Conservation (phyloP, 1,139 yeast species). For the Candida tunisiensis region DNA sequence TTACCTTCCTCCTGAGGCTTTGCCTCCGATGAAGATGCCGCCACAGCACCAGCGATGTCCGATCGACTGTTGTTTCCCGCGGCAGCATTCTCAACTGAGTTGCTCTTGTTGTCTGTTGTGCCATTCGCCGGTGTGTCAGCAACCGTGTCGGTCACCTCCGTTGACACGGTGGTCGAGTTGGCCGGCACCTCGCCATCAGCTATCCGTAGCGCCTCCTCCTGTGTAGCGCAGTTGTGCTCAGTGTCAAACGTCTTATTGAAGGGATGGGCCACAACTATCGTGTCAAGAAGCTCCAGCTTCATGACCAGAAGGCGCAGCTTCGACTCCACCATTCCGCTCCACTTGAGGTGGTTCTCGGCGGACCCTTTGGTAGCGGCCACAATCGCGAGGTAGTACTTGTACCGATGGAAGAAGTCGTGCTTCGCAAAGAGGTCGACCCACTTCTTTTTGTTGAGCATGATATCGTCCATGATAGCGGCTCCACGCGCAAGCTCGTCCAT, state of each 20-base stretch:
- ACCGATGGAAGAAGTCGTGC: constrained; percentile 66
- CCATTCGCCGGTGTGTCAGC: background rate
- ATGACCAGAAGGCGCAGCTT: constrained; percentile 65
- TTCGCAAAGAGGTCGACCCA: constrained; percentile 68
- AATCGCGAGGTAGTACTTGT: constrained; percentile 74
- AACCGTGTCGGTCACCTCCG: constrained; percentile 7
- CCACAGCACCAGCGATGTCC: too few species aligned
- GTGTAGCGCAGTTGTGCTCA: constrained; percentile 34
- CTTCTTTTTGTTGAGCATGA: constrained; percentile 38
- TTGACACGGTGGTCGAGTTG: constrained; percentile 35
- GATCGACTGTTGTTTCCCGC: too few species aligned
- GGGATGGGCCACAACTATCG: constrained; percentile 78
- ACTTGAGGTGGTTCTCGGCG: constrained; percentile 68
- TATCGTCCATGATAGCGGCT: constrained; percentile 49
- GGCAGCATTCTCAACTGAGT: too few species aligned
- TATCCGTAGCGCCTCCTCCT: constrained; percentile 35
- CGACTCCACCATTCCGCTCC: constrained; percentile 90
- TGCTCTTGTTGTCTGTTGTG: background rate
- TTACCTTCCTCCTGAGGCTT: constrained; percentile 10
- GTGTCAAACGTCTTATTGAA: constrained; percentile 62
- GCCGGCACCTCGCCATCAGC: constrained; percentile 29
- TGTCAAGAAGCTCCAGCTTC: constrained; percentile 61
- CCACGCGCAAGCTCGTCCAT: constrained; percentile 65
- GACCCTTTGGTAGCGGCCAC: constrained; percentile 59
- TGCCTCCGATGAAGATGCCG: too few species aligned